Evolutionary conservation across 1,139 yeast genomes (phyloP).

Genomic region (Meyerozyma smithsonii): DNA sequence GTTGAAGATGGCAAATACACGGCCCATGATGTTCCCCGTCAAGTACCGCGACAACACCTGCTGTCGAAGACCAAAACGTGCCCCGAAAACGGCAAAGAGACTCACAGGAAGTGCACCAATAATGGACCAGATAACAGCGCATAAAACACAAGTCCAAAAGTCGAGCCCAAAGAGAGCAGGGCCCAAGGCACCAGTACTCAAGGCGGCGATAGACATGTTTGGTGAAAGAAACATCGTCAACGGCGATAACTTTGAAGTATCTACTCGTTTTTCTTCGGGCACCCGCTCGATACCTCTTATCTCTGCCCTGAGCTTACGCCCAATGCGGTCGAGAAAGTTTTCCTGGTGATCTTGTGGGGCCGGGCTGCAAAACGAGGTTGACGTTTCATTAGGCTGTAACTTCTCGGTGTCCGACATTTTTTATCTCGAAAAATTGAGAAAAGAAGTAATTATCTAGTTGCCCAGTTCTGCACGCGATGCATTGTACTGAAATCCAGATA

Average conservation of each 20-base stretch:
- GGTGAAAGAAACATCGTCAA: constrained; percentile 28
- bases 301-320: constrained; percentile 35
- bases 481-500: too few relatives aligned
- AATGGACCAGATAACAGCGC: constrained; percentile 21
- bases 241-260: constrained; percentile 18
- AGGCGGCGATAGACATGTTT: constrained; percentile 26
- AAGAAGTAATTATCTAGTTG: too few relatives aligned
- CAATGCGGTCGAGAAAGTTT: constrained; percentile 26
- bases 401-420: background rate
- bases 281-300: constrained; percentile 45
- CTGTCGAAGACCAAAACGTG: constrained; percentile 30
- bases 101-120: constrained; percentile 30
- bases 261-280: constrained; percentile 36
- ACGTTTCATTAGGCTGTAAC: background rate
- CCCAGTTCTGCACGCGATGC: too few relatives aligned
- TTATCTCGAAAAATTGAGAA: too few relatives aligned
- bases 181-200: constrained; percentile 28
- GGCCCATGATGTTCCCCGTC: constrained; percentile 28
- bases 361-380: background rate
- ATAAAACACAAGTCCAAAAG: constrained; percentile 30
- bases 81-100: constrained; percentile 26
- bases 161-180: constrained; percentile 24
- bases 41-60: constrained; percentile 27
- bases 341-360: background rate
- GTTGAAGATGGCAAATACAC: constrained; percentile 28